Evolutionary conservation across 192 early-diverging fungal species (phyloP).

Genomic region (Dissophora globulifera): DNA sequence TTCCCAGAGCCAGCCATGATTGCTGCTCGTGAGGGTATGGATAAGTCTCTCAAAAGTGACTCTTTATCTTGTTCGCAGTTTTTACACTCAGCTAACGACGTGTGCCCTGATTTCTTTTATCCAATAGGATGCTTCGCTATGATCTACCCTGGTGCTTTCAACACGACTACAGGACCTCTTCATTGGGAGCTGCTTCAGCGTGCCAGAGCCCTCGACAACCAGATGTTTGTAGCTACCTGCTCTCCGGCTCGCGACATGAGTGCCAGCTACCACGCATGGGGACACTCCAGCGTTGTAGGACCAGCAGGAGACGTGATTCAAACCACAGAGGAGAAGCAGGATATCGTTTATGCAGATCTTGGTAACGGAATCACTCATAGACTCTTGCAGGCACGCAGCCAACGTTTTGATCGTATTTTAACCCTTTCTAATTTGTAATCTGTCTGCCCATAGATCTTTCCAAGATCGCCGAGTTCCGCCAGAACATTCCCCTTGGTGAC

Average conservation of each 20-base stretch:
- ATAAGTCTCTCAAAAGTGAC: too few species aligned
- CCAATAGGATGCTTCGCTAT: conserved; percentile 80
- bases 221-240: conserved; percentile 94
- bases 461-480: conserved; percentile 70
- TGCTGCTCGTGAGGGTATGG: conserved; percentile 77
- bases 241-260: conserved; percentile 88
- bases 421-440: too few species aligned
- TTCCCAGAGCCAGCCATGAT: conserved; percentile 98
- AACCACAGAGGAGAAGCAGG: conserved; percentile 79
- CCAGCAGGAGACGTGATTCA: conserved; percentile 60
- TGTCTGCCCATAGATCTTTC: conserved; percentile 65
- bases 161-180: conserved; percentile 93
- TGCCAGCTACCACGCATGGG: conserved; percentile 90
- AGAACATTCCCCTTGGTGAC: conserved; percentile 76
- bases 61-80: too few species aligned
- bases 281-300: conserved; percentile 91
- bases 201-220: conserved; percentile 90
- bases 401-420: too few species aligned
- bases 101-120: too few species aligned
- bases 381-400: too few species aligned
- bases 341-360: conserved; percentile 84
- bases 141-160: conserved; percentile 98
- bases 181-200: conserved; percentile 86
- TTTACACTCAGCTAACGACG: too few species aligned
- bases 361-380: conserved; percentile 54